A percentile compares a stretch with the other conserved stretches of the same genome.
Conservation (phyloP, 306 rosid species). For the Prunus campanulata region DNA sequence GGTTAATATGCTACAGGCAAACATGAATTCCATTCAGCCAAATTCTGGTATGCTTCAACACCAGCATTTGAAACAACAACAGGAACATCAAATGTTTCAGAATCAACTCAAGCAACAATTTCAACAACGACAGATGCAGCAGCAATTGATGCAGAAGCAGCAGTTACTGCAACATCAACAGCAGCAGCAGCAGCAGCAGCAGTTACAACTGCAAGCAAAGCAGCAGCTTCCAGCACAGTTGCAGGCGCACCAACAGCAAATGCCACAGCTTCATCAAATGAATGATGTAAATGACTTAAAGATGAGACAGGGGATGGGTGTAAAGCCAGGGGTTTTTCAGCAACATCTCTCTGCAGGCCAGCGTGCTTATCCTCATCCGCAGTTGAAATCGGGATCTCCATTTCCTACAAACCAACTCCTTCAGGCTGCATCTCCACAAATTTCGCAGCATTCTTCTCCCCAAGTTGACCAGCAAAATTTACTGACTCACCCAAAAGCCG, state of each 20-base stretch:
- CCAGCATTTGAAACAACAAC: conserved; percentile 63
- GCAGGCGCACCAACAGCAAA: conserved; percentile 70
- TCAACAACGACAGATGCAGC: conserved; percentile 47
- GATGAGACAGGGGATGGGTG: conserved; percentile 58
- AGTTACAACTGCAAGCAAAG: conserved; percentile 61
- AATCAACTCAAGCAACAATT: conserved; percentile 39
- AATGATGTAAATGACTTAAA: conserved; percentile 68
- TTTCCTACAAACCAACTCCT: conserved; percentile 70
- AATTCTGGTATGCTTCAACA: conserved; percentile 65
- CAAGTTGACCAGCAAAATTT: conserved; percentile 80
- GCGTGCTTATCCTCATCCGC: conserved; percentile 74
- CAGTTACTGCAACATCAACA: conserved; percentile 17
- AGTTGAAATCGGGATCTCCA: conserved; percentile 58
- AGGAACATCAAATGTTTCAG: conserved; percentile 54
- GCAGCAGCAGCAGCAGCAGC: conserved; percentile 44
- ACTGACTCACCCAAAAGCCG: conserved; percentile 46
- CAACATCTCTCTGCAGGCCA: conserved; percentile 66
- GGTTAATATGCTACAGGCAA: conserved; percentile 57
- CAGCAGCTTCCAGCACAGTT: conserved; percentile 63
- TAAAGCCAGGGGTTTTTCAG: conserved; percentile 68
- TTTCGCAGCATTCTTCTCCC: conserved; percentile 83
- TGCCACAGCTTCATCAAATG: conserved; percentile 63
- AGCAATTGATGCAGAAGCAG: conserved; percentile 8
- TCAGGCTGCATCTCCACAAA: conserved; percentile 87
- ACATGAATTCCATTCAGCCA: conserved; percentile 51